Conservation (phyloP, 768 basidiomycete species). For the Cubamyces lactineus region DNA sequence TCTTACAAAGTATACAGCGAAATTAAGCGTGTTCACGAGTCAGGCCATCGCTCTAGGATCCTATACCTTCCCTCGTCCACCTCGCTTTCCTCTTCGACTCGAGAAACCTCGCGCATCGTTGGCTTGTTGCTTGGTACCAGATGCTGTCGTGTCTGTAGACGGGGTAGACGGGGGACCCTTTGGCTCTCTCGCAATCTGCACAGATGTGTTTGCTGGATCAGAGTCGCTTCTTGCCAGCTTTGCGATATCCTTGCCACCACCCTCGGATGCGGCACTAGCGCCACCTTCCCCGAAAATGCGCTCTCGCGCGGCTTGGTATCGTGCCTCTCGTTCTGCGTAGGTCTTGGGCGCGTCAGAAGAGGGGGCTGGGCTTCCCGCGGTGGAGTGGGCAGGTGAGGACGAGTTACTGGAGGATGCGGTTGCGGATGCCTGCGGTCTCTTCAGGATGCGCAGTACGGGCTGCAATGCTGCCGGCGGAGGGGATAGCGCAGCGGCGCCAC, state of each 20-base stretch:
- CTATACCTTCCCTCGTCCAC: neutral
- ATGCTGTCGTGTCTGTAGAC: neutral
- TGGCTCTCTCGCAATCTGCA: slow-evolving; percentile 20
- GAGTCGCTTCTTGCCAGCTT: neutral
- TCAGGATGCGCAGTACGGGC: slow-evolving; percentile 69
- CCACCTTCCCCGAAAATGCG: slow-evolving; percentile 59
- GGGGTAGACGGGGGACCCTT: slow-evolving; percentile 9
- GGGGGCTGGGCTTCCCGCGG: neutral
- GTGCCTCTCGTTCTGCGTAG: slow-evolving; percentile 68
- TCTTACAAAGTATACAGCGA: too few species aligned
- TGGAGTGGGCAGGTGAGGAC: slow-evolving; percentile 24
- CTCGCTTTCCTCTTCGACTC: slow-evolving; percentile 5
- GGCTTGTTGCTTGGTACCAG: neutral
- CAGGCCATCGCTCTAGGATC: too few species aligned
- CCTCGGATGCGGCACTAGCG: neutral
- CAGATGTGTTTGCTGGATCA: neutral
- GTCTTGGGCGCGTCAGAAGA: slow-evolving; percentile 36
- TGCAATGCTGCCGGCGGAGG: slow-evolving; percentile 63
- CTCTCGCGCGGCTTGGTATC: slow-evolving; percentile 73
- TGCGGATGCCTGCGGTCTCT: slow-evolving; percentile 53
- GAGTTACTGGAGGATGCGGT: slow-evolving; percentile 26
- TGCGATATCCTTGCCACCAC: neutral
- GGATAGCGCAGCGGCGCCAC: slow-evolving; percentile 37
- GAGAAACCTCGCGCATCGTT: slow-evolving; percentile 5
- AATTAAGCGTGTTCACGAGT: too few species aligned